phyloP scores from a whole-genome alignment of 176 grass and related monocot genomes.

The Rhynchospora pubera region DNA sequence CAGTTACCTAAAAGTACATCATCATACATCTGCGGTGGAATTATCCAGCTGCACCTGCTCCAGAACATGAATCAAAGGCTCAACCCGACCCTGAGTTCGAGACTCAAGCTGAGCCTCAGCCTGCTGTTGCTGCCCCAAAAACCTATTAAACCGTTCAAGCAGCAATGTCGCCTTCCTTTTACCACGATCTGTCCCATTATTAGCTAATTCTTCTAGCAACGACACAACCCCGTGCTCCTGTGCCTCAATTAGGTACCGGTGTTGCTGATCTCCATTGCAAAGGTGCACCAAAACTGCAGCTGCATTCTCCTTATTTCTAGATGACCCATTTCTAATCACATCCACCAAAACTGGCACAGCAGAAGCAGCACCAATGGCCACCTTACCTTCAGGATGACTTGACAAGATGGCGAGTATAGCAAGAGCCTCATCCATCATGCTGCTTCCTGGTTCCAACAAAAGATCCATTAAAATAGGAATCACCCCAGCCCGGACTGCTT shows the following conservation, averaged over 20 bases:
- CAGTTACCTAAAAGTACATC: not conserved
- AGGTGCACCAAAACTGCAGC: conserved; percentile 77
- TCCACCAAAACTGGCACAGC: conserved; percentile 63
- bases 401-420: conserved; percentile 81
- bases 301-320: conserved; percentile 85
- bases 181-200: conserved; percentile 64
- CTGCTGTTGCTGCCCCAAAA: conserved; percentile 57
- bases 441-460: conserved; percentile 40
- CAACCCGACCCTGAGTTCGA: conserved; percentile 12
- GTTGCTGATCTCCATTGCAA: conserved; percentile 66
- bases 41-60: not conserved
- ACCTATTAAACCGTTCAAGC: conserved; percentile 57
- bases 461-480: conserved; percentile 62
- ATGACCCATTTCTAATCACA: conserved; percentile 59
- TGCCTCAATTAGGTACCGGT: conserved; percentile 63
- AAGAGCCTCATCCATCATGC: conserved; percentile 76
- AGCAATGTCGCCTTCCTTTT: conserved; percentile 75
- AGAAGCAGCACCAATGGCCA: conserved; percentile 43
- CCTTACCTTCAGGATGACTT: conserved; percentile 67
- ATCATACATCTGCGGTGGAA: not conserved
- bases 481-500: conserved; percentile 73
- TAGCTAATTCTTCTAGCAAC: conserved; percentile 60
- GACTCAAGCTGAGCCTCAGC: conserved; percentile 43
- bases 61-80: not conserved
- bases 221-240: conserved; percentile 49